Evolutionary conservation across 129 eudicot genomes (phyloP).

Genomic region (Chrysanthemum makinoi): DNA sequence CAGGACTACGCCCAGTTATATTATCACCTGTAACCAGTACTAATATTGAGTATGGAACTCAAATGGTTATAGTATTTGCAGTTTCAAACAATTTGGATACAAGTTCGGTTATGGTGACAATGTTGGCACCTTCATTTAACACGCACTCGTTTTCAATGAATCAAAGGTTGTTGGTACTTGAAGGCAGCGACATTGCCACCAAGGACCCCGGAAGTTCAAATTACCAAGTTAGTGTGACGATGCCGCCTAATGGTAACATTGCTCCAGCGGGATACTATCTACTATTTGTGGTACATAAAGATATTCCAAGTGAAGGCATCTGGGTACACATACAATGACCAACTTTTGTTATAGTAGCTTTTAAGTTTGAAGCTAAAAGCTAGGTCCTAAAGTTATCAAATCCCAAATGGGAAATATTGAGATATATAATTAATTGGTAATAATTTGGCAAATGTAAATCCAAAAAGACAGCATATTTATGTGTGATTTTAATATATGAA

Average conservation of each 20-base stretch:
- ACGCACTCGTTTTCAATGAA: conserved; percentile 74
- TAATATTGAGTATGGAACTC: conserved; percentile 26
- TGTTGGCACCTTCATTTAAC: conserved; percentile 64
- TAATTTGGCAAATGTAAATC: too few species aligned
- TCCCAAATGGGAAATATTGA: too few species aligned
- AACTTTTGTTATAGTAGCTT: not conserved
- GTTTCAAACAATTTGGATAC: conserved; percentile 30
- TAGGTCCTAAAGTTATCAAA: too few species aligned
- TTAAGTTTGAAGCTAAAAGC: too few species aligned
- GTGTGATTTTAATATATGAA: too few species aligned
- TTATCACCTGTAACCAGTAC: conserved; percentile 28
- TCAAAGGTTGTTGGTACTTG: conserved; percentile 59
- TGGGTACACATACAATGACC: conserved; percentile 30
- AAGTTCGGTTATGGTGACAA: conserved; percentile 43
- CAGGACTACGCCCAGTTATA: conserved; percentile 46
- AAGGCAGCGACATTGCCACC: conserved; percentile 12
- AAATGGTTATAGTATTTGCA: conserved; percentile 31
- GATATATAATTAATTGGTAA: too few species aligned
- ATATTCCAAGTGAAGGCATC: conserved; percentile 60
- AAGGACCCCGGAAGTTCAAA: conserved; percentile 19
- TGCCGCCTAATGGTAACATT: conserved; percentile 42
- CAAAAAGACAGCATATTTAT: too few species aligned
- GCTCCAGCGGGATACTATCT: conserved; percentile 66
- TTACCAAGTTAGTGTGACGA: conserved; percentile 32
- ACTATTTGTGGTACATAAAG: conserved; percentile 60